These are phyloP conservation scores for Oidium heveae DNA, from an alignment of 2,329 filamentous ascomycete species.

Conservation along the genomic window DNA sequence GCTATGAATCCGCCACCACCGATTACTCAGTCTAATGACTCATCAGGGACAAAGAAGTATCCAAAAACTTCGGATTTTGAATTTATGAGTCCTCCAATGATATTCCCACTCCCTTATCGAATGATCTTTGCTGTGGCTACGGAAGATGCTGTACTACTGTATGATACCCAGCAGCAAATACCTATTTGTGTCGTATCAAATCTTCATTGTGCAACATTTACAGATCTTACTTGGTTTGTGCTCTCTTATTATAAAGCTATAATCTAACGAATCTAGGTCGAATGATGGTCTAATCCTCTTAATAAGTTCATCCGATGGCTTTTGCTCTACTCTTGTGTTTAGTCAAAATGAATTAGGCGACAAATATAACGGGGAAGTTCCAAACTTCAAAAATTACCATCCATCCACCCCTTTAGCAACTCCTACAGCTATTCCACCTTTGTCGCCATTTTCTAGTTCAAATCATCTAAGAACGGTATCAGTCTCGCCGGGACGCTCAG, in stretches of 20 bases:
- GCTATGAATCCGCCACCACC: slow-evolving; percentile 65
- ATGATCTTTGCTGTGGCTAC: slow-evolving; percentile 95
- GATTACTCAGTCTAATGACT: slow-evolving; percentile 20
- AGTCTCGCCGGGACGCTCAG: slow-evolving; percentile 33
- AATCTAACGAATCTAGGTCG: slow-evolving; percentile 26
- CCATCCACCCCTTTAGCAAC: slow-evolving; percentile 43
- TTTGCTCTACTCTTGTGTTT: slow-evolving; percentile 83
- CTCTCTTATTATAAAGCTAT: slow-evolving; percentile 4
- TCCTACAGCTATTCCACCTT: slow-evolving; percentile 37
- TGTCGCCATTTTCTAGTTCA: slow-evolving; percentile 31
- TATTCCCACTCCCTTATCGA: slow-evolving; percentile 71
- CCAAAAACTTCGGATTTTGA: slow-evolving; percentile 16
- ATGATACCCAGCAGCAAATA: slow-evolving; percentile 90
- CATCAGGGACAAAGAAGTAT: slow-evolving; percentile 27
- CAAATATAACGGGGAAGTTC: slow-evolving; percentile 43
- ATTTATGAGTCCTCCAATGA: slow-evolving; percentile 29
- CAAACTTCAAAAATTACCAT: slow-evolving; percentile 18
- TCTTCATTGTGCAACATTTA: slow-evolving; percentile 90
- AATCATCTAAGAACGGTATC: slow-evolving; percentile 25
- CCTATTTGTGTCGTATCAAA: slow-evolving; percentile 91
- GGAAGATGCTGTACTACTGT: slow-evolving; percentile 80
- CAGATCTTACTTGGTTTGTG: slow-evolving; percentile 74
- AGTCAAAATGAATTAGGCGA: slow-evolving; percentile 62
- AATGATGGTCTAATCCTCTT: slow-evolving; percentile 55
- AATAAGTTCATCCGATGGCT: slow-evolving; percentile 95